A percentile compares a stretch with the other conserved stretches of the same genome.
Evolutionary conservation across 2,329 filamentous ascomycete genomes (phyloP).

Genomic region (Apiospora phragmitis): DNA sequence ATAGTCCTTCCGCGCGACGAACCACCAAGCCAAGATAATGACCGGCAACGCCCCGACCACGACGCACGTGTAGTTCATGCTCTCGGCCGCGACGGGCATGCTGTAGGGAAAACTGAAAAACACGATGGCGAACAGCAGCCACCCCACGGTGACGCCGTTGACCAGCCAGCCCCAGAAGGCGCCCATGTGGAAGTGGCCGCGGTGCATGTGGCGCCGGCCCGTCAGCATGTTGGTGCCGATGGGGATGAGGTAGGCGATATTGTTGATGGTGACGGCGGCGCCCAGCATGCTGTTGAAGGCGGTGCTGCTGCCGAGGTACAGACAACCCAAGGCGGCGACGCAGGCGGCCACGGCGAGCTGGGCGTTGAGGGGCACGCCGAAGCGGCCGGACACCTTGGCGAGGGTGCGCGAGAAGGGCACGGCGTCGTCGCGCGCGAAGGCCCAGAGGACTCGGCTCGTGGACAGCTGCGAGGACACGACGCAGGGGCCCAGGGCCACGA

Average conservation of each 20-base stretch:
- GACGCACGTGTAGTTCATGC: slow-evolving; percentile 52
- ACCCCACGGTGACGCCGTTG: slow-evolving; percentile 37
- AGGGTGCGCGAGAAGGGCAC: slow-evolving; percentile 39
- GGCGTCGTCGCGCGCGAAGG: slow-evolving; percentile 45
- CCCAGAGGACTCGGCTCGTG: slow-evolving; percentile 31
- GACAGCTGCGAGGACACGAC: slow-evolving; percentile 20
- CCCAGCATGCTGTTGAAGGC: slow-evolving; percentile 45
- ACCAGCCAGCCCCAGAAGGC: slow-evolving; percentile 31
- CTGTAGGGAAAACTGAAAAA: slow-evolving; percentile 47
- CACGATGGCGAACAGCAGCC: slow-evolving; percentile 41
- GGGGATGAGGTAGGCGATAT: slow-evolving; percentile 45
- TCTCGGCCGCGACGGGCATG: slow-evolving; percentile 37
- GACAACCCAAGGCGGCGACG: slow-evolving; percentile 39
- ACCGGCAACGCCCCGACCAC: slow-evolving; percentile 39
- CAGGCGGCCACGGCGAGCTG: slow-evolving; percentile 35
- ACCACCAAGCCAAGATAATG: slow-evolving; percentile 42
- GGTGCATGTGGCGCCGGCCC: slow-evolving; percentile 38
- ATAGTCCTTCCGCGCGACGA: slow-evolving; percentile 40
- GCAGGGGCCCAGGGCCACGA: slow-evolving; percentile 34
- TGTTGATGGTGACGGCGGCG: slow-evolving; percentile 42
- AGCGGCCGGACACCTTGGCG: slow-evolving; percentile 35
- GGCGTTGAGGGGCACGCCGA: slow-evolving; percentile 39
- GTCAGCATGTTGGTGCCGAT: slow-evolving; percentile 45
- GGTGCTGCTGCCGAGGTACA: slow-evolving; percentile 44
- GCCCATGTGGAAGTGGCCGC: slow-evolving; percentile 41